Conservation (phyloP, 2,329 filamentous ascomycete species). For the Teratosphaeria viscida region DNA sequence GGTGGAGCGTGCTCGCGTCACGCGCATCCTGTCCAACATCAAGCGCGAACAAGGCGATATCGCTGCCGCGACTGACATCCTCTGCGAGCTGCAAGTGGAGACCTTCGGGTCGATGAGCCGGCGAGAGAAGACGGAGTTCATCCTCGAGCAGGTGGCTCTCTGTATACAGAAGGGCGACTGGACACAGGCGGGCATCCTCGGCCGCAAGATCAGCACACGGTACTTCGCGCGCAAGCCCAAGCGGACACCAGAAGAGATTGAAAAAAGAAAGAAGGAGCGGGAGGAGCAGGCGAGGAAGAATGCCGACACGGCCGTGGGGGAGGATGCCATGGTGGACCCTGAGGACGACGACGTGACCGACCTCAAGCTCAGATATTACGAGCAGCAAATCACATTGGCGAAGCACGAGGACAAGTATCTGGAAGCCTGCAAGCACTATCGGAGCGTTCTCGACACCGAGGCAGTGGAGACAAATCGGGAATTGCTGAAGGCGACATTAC, state of each 20-base stretch:
- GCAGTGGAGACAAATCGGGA: conserved; percentile 82
- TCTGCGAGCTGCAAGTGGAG: conserved; percentile 97
- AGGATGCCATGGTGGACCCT: conserved; percentile 57
- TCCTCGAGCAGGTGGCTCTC: conserved; percentile 83
- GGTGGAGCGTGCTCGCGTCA: conserved; percentile 91
- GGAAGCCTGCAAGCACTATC: conserved; percentile 95
- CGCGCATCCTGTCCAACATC: conserved; percentile 90
- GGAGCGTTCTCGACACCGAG: conserved; percentile 92
- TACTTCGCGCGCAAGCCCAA: conserved; percentile 86
- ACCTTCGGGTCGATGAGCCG: conserved; percentile 97
- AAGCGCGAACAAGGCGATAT: conserved; percentile 93
- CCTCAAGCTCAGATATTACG: conserved; percentile 89
- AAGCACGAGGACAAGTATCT: conserved; percentile 98
- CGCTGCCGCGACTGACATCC: conserved; percentile 77
- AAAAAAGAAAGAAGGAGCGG: conserved; percentile 79
- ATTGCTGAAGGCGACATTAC: conserved; percentile 75
- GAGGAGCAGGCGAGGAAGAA: conserved; percentile 74
- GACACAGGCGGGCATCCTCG: conserved; percentile 88
- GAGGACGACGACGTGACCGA: conserved; percentile 89
- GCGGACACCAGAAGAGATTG: conserved; percentile 79
- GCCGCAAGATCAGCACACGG: conserved; percentile 90
- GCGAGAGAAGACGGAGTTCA: conserved; percentile 97
- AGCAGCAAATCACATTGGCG: conserved; percentile 89
- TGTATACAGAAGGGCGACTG: conserved; percentile 95
- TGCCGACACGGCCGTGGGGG: conserved; percentile 19